Evolutionary conservation across 208 protist genomes (phyloP), one percentile per base, ranked within the genome.

Genomic region (Leishmania tropica): DNA sequence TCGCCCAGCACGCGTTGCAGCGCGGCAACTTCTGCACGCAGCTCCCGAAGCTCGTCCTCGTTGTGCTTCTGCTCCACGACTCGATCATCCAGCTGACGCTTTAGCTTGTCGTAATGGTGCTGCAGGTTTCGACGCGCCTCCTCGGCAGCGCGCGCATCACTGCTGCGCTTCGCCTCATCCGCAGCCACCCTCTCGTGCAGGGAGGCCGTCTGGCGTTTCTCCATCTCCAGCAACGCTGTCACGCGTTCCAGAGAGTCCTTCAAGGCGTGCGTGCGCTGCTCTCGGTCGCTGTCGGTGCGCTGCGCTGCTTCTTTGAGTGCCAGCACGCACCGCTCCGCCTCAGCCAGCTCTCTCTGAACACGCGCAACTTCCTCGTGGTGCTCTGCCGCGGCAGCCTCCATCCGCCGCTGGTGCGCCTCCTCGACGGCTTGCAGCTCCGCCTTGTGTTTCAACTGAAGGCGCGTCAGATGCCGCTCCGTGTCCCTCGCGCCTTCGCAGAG

Each of bases 1-100:
- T 93, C 87, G 62, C 87, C 87, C 37, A 84, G 67, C 76, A 92
- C 78, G 21, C 88, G 80, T 75, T 95, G 87, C 76, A 93, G 73
- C 11, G 89, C 87, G 2, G 85, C 79, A 35, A 93, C 58, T 79
- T 95, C 93, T 40, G 86, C 88, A 0, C 86, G 87, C 47, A 93
- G 85, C 80, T 95, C 90, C 5, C 92, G 92, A 75, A 92, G 78
- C 85, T 94, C 92, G 28, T 88, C 92, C 76, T 94, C 93, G 79
- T 56, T 76, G 81, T 91, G 83, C 47, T 84, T 81, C 68, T 84
- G 60, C 77, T 90, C 88, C 74, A 83, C 83, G 3, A 68, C 47
- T 10, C 81, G 78, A 60, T 96, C 90, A 31, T 91, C 75, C 28
- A 96, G 78, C 54, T 85, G 88, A 5, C 85, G 85, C 71, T 84